Conservation (phyloP, 805 yeast species). For the Martiniozyma abietophila region DNA sequence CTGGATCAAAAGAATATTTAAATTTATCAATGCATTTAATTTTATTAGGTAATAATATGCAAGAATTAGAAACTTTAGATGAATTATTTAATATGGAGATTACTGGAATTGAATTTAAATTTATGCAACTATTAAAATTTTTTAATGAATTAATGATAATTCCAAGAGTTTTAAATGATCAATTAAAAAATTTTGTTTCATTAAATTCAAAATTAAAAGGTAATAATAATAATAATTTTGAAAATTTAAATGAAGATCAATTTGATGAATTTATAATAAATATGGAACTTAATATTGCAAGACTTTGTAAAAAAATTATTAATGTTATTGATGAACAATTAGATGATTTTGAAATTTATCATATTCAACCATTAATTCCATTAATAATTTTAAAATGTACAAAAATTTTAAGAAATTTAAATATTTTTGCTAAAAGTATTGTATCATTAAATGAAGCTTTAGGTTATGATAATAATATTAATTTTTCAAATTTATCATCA, state of each 20-base stretch:
- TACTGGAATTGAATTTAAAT: conserved; percentile 18
- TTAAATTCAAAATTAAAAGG: too few relatives aligned
- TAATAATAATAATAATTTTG: neutral
- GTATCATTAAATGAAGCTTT: conserved; percentile 16
- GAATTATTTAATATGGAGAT: conserved; percentile 10
- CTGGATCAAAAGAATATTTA: conserved; percentile 15
- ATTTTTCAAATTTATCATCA: too few relatives aligned
- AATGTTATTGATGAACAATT: conserved; percentile 24
- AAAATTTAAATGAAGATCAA: conserved; percentile 10
- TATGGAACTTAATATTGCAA: conserved; percentile 23
- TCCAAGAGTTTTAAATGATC: conserved; percentile 7
- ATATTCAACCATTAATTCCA: conserved; percentile 21
- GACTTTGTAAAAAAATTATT: conserved; percentile 20
- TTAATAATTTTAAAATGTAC: conserved; percentile 20
- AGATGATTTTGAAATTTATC: conserved; percentile 21
- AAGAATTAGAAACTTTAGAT: conserved; percentile 12
- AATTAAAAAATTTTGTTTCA: too few relatives aligned
- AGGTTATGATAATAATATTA: conserved; percentile 3
- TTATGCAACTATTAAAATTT: conserved; percentile 19
- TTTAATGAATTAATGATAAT: conserved; percentile 17
- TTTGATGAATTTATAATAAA: conserved; percentile 23
- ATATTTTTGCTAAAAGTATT: conserved; percentile 16
- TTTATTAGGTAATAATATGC: conserved; percentile 13
- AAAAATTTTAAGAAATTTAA: conserved; percentile 16
- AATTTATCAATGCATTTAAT: conserved; percentile 20